Conservation (phyloP, 305 asterid genomes). For the Fraxinus baroniana region DNA sequence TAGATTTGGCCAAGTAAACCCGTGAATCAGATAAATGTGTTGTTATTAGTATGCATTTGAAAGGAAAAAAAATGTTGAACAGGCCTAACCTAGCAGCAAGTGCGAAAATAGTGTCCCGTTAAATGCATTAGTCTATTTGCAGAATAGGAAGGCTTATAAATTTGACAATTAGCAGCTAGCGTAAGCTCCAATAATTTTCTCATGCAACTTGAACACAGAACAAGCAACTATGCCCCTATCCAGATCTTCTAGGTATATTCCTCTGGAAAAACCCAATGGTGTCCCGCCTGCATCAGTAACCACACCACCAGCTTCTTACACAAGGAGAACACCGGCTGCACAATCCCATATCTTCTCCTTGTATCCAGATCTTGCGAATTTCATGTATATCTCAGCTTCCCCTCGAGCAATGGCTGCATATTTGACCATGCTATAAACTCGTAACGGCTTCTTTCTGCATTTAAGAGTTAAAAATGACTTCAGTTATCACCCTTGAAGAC, state of each 20-base stretch:
- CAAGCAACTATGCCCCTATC: constrained; percentile 72
- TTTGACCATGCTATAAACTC: constrained; percentile 76
- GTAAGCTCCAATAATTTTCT: constrained; percentile 52
- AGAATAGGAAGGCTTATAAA: constrained; percentile 36
- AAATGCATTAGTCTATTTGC: constrained; percentile 9
- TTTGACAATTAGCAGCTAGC: constrained; percentile 78
- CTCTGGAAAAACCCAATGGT: constrained; percentile 56
- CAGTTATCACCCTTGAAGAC: background rate
- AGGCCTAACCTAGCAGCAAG: constrained; percentile 28
- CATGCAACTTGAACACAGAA: constrained; percentile 52
- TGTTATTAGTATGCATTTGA: background rate
- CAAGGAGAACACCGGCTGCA: constrained; percentile 76
- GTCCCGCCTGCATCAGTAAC: constrained; percentile 76
- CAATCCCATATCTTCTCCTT: constrained; percentile 80
- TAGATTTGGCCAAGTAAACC: background rate
- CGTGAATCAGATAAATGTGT: background rate
- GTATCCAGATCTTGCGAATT: constrained; percentile 65
- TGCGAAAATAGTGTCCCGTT: background rate
- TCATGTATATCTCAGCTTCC: constrained; percentile 75
- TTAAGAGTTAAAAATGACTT: background rate
- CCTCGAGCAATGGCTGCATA: constrained; percentile 79
- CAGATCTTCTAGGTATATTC: constrained; percentile 63
- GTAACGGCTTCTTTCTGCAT: constrained; percentile 56
- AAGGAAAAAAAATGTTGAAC: background rate
- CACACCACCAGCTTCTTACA: constrained; percentile 75